Conservation (phyloP, 2,329 filamentous ascomycete species). For the Ascochyta viciae-villosae region DNA sequence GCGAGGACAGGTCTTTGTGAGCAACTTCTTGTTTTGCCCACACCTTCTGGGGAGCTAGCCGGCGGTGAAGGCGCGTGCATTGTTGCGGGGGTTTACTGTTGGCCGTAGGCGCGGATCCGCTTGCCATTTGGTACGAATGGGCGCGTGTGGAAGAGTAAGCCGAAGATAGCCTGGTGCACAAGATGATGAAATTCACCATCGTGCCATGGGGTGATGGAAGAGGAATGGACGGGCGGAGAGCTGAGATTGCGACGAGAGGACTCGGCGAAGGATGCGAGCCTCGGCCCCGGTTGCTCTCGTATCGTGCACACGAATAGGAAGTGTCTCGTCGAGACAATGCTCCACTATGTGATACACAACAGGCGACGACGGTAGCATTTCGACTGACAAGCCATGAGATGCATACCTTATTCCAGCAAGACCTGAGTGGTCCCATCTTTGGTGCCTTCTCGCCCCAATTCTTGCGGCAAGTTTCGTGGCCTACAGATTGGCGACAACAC, state of each 20-base stretch:
- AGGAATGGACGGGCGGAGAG: slow-evolving; percentile 19
- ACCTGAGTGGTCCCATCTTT: neutral
- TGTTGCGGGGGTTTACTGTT: slow-evolving; percentile 28
- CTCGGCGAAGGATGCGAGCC: slow-evolving; percentile 13
- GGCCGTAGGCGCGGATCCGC: slow-evolving; percentile 14
- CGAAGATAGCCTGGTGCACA: slow-evolving; percentile 38
- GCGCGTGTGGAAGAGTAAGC: slow-evolving; percentile 28
- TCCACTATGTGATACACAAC: neutral
- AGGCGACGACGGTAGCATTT: neutral
- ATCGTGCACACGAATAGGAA: neutral
- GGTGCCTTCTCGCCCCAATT: neutral
- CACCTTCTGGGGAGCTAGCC: slow-evolving; percentile 25
- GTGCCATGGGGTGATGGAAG: slow-evolving; percentile 30
- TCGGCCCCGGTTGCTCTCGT: slow-evolving; percentile 10
- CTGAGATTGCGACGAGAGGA: slow-evolving; percentile 12
- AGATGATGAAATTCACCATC: slow-evolving; percentile 12
- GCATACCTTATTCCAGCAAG: neutral
- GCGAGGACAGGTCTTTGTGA: slow-evolving; percentile 9
- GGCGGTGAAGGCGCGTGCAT: slow-evolving; percentile 32
- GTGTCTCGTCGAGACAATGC: neutral
- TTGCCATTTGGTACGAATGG: slow-evolving; percentile 1
- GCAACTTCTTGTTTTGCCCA: slow-evolving; percentile 7
- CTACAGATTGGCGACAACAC: slow-evolving; percentile 9
- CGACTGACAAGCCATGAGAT: neutral
- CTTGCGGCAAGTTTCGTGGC: slow-evolving; percentile 5